phyloP scores from a whole-genome alignment of 495 filamentous ascomycete species.

The Talaromyces wortmannii region DNA sequence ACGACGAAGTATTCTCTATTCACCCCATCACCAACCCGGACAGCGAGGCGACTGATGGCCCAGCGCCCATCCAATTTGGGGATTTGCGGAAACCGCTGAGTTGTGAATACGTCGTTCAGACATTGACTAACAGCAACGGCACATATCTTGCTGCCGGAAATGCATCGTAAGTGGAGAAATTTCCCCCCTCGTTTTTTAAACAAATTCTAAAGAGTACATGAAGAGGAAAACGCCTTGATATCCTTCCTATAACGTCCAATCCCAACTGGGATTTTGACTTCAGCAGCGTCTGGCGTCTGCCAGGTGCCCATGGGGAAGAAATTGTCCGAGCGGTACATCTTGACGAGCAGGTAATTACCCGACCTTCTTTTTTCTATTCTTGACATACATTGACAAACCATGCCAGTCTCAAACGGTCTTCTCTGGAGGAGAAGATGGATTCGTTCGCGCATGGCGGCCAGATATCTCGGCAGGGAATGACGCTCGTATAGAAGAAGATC shows the following conservation, averaged over 20 bases:
- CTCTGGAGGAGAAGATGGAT: constrained; percentile 74
- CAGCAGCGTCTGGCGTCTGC: constrained; percentile 55
- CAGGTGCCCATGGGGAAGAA: constrained; percentile 77
- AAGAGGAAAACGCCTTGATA: constrained; percentile 58
- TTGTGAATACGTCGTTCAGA: constrained; percentile 79
- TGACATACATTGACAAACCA: background rate
- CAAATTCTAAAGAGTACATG: background rate
- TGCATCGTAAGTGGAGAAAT: constrained; percentile 21
- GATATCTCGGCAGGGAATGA: constrained; percentile 11
- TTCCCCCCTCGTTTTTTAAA: background rate
- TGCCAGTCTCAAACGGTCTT: constrained; percentile 58
- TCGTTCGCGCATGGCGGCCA: constrained; percentile 43
- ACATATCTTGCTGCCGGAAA: constrained; percentile 35
- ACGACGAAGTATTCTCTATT: constrained; percentile 75
- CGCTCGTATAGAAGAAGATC: background rate
- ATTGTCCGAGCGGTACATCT: constrained; percentile 75
- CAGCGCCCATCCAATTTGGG: constrained; percentile 55
- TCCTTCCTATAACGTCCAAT: constrained; percentile 55
- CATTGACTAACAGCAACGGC: constrained; percentile 50
- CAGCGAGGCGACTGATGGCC: constrained; percentile 41
- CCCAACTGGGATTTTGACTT: constrained; percentile 55
- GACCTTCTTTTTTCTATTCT: constrained; percentile 9
- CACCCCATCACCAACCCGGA: constrained; percentile 60
- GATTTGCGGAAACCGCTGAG: constrained; percentile 65
- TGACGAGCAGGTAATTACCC: constrained; percentile 48